These are phyloP conservation scores for Pichia sp. DNA, from an alignment of 1,139 yeast genomes.

Conservation along the genomic window DNA sequence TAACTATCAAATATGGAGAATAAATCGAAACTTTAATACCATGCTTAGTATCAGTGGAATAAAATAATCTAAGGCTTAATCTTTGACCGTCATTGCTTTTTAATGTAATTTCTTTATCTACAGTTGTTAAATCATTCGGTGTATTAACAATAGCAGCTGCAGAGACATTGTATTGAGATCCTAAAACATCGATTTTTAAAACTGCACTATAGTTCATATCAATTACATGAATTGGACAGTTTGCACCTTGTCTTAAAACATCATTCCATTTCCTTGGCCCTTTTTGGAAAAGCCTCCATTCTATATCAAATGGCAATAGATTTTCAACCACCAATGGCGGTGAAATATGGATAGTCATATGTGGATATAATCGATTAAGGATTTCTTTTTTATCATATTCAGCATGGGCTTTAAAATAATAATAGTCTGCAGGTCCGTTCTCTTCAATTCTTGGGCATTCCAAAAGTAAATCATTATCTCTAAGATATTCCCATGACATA, in stretches of 20 bases:
- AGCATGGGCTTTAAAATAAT: slow-evolving; percentile 72
- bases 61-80: slow-evolving; percentile 59
- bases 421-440: slow-evolving; percentile 33
- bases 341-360: slow-evolving; percentile 67
- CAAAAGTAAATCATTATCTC: slow-evolving; percentile 48
- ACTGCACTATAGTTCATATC: slow-evolving; percentile 54
- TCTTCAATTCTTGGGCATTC: slow-evolving; percentile 46
- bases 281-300: slow-evolving; percentile 73
- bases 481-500: slow-evolving; percentile 63
- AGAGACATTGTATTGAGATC: slow-evolving; percentile 59
- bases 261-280: slow-evolving; percentile 70
- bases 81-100: slow-evolving; percentile 57
- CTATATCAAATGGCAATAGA: slow-evolving; percentile 73
- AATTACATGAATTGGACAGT: slow-evolving; percentile 74
- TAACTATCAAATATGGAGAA: slow-evolving; percentile 78
- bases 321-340: slow-evolving; percentile 89
- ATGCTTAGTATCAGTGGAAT: slow-evolving; percentile 46
- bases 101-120: slow-evolving; percentile 33
- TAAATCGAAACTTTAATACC: slow-evolving; percentile 64
- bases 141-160: slow-evolving; percentile 78
- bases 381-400: slow-evolving; percentile 59
- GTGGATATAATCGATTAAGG: slow-evolving; percentile 73
- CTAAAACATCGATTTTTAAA: slow-evolving; percentile 62
- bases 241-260: slow-evolving; percentile 54
- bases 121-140: slow-evolving; percentile 34